A percentile compares a stretch with the other conserved stretches of the same genome.
Evolutionary conservation across 306 rosid genomes (phyloP).

Genomic region (Glycyrrhiza uralensis): DNA sequence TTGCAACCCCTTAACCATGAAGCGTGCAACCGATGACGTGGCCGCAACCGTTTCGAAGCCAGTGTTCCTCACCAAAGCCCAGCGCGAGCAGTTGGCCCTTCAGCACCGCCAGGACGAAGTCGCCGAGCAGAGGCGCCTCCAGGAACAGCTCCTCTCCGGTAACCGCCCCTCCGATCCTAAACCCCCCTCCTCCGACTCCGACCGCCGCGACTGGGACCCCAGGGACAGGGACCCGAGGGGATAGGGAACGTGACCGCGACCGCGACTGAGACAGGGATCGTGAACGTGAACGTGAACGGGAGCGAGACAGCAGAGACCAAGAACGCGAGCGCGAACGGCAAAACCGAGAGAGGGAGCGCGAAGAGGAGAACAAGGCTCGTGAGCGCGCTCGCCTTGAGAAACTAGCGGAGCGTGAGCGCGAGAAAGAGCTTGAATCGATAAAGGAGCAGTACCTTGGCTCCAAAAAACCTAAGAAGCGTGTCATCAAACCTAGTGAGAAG

Average conservation of each 20-base stretch:
- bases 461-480: conserved; percentile 82
- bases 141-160: conserved; percentile 42
- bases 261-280: conserved; percentile 37
- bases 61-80: conserved; percentile 66
- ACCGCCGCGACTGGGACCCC: conserved; percentile 57
- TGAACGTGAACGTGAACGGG: neutral
- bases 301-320: conserved; percentile 9
- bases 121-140: conserved; percentile 53
- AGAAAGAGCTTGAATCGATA: conserved; percentile 63
- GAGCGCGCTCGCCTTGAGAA: conserved; percentile 63
- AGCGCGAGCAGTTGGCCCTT: conserved; percentile 72
- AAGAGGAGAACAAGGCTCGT: conserved; percentile 33
- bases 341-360: conserved; percentile 38
- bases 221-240: conserved; percentile 23
- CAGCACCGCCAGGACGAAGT: conserved; percentile 69
- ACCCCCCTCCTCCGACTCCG: conserved; percentile 52
- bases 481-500: conserved; percentile 84
- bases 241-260: conserved; percentile 43
- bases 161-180: conserved; percentile 39
- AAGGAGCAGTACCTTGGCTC: conserved; percentile 81
- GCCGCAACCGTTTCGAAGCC: conserved; percentile 41
- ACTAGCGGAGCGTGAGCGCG: conserved; percentile 68
- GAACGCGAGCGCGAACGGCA: conserved; percentile 30
- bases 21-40: conserved; percentile 20
- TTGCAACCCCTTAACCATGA: conserved; percentile 5